Base-by-base conservation (phyloP, 495 filamentous ascomycete genomes). In the Cercophora scortea region DNA sequence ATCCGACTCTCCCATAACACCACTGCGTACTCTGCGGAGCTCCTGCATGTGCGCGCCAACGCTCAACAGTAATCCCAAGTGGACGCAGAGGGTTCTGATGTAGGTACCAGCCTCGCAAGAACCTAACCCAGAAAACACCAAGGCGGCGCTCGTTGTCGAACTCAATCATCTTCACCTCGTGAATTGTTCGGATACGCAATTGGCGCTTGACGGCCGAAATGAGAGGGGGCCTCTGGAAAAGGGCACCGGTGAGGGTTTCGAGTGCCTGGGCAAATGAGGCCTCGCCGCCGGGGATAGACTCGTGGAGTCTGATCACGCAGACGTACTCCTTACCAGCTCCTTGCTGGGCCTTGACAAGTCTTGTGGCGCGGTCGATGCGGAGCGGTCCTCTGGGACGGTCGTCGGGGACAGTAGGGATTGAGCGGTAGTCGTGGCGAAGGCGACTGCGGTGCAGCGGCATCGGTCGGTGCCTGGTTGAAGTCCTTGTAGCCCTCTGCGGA, bases 91-190 rank as follows among this genome's bases (percentile, higher is more conserved):
- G 11, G 94, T 97, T 71, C 93, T 87, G 66, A 98, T 96, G 65
- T 98, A 98, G 35, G 93, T 97, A 63, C 93, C 93, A 54, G 93
- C 93, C 71, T 98, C 93, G 69, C 93, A 98, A 70, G 88, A 92
- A 53, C n/a, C n/a, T n/a, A n/a, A 97, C 94, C 93, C 93, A 96
- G 81, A 98, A 98, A 34, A 97, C 90, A 69, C 86, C 94, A n/a
- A 98, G 80, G 64, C 96, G 89, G 54, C 93, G 83, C 51, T 97
- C 90, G 67, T 97, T 95, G 71, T 97, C 93, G 64, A 96, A 98
- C 72, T 98, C 92, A 61, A 90, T 86, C 35, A 96, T 75, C 72
- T 91, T 91, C 77, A 86, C 90, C 73, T 96, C 88, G 70, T 96
- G 85, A 62, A 97, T 95, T 10, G 93, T 95, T 68, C 93, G 84